A percentile compares a stretch with the other conserved stretches of the same genome.
Evolutionary conservation across 768 basidiomycete genomes (phyloP).

Genomic region (Fomitopsis serialis): DNA sequence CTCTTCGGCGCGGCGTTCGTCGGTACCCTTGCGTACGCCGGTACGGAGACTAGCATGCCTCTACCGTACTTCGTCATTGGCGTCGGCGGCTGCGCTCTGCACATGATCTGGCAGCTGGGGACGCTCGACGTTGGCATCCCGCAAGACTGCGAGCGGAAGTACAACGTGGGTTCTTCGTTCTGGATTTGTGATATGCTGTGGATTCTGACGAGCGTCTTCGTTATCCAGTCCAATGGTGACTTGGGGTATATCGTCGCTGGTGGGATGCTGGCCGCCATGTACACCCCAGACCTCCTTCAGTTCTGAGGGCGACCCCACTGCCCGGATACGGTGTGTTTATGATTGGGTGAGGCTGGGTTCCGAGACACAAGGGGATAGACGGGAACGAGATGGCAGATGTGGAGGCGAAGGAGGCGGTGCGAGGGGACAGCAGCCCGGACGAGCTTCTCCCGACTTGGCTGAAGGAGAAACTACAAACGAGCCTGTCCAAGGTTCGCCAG

Average conservation of each 20-base stretch:
- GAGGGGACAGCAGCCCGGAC: no score
- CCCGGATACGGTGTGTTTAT: no score
- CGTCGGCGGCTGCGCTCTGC: constrained; percentile 15
- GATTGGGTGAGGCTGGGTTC: no score
- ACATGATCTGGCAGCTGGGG: constrained; percentile 20
- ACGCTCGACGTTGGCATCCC: constrained; percentile 16
- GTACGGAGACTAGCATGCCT: constrained; percentile 32
- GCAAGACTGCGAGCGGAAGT: constrained; percentile 13
- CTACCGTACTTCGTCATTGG: constrained; percentile 8
- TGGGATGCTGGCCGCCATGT: neutral
- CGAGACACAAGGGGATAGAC: no score
- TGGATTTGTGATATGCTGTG: neutral
- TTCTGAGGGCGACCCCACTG: no score
- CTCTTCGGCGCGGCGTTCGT: constrained; percentile 50
- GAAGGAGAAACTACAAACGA: no score
- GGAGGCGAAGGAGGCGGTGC: no score
- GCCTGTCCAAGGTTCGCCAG: no score
- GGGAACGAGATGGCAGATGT: no score
- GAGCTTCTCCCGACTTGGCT: no score
- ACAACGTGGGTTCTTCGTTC: constrained; percentile 3
- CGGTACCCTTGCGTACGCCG: constrained; percentile 43
- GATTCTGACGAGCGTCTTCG: neutral
- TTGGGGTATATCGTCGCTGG: neutral
- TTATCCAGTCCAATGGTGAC: neutral
- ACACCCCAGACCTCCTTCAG: no score